A percentile compares a stretch with the other conserved stretches of the same genome.
Conservation (phyloP, 106 monocot species). For the Allium sativum region DNA sequence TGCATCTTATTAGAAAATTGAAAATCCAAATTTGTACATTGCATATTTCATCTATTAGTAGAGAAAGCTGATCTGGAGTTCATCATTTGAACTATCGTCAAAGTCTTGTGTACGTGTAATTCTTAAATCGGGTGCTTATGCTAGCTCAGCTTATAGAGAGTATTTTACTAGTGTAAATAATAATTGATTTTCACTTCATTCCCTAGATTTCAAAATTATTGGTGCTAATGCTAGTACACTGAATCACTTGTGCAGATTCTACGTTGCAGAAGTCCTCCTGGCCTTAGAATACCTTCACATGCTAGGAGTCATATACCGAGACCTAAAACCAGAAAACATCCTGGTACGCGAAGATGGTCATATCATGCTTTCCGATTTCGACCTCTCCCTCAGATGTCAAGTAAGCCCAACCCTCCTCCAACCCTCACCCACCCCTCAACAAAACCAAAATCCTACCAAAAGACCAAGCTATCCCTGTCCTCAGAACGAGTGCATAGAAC, state of each 20-base stretch:
- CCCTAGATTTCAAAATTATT: neutral
- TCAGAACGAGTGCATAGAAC: conserved; percentile 50
- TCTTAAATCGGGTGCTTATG: no score
- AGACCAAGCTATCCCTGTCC: conserved; percentile 30
- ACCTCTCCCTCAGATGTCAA: conserved; percentile 46
- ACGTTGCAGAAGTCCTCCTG: conserved; percentile 72
- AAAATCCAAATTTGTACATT: no score
- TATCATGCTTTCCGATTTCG: conserved; percentile 63
- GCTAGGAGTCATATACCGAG: conserved; percentile 68
- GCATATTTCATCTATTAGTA: no score
- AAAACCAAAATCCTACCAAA: conserved; percentile 19
- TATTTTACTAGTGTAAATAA: no score
- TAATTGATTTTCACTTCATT: no score
- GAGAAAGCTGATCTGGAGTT: no score
- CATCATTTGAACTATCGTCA: no score
- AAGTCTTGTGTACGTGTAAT: no score
- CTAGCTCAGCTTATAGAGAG: no score
- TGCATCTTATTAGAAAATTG: no score
- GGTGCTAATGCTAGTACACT: neutral
- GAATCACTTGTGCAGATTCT: conserved; percentile 40
- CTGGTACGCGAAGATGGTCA: conserved; percentile 59
- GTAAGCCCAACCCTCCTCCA: conserved; percentile 55
- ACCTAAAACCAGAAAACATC: conserved; percentile 80
- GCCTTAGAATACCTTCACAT: conserved; percentile 59
- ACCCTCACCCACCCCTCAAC: conserved; percentile 29